Conservation (phyloP, 2,329 filamentous ascomycete species). For the Sclerotinia glacialis region DNA sequence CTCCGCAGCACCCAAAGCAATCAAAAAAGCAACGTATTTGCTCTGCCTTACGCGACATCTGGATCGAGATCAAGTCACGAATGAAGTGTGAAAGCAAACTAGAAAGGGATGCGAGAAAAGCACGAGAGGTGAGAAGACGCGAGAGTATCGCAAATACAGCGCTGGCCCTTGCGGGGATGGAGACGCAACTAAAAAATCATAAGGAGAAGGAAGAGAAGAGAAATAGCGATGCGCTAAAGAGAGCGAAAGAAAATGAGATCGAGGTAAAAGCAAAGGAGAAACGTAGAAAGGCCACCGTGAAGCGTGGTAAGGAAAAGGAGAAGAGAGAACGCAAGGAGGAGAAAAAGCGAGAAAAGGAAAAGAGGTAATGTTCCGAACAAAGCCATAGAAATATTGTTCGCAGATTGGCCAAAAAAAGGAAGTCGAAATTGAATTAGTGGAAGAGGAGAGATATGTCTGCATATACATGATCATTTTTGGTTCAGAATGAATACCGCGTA, state of each 20-base stretch:
- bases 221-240: neutral
- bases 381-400: neutral
- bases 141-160: neutral
- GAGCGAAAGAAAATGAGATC: neutral
- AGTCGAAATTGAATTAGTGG: neutral
- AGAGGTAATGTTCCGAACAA: neutral
- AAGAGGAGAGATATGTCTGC: neutral
- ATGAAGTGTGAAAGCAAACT: neutral
- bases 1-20: neutral
- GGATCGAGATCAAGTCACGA: slow-evolving; percentile 1
- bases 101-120: neutral
- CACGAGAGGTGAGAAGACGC: neutral
- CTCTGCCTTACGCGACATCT: neutral
- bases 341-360: neutral
- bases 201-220: slow-evolving; percentile 10
- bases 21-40: neutral
- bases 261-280: slow-evolving; percentile 5
- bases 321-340: neutral
- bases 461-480: neutral
- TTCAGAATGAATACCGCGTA: neutral
- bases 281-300: neutral
- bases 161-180: neutral
- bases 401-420: neutral
- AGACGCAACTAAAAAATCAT: neutral
- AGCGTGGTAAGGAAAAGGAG: neutral